These are phyloP conservation scores for Neofusicoccum sp. DNA, from an alignment of 2,329 filamentous ascomycete species.

Conservation along the genomic window DNA sequence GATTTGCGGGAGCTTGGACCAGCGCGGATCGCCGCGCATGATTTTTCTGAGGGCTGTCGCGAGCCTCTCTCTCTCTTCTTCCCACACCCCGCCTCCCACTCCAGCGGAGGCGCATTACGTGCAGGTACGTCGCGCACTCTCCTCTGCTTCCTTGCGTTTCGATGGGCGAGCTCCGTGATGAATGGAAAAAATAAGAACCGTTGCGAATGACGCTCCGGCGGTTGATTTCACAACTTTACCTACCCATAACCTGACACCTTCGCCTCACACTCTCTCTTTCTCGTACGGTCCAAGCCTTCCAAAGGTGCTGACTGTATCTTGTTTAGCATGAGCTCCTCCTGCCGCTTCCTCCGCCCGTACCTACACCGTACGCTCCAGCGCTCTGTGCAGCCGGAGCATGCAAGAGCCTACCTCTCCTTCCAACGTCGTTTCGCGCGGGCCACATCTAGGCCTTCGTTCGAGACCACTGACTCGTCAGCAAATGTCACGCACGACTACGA, in stretches of 20 bases:
- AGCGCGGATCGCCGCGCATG: background rate
- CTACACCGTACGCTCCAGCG: constrained; percentile 42
- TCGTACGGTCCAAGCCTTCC: constrained; percentile 4
- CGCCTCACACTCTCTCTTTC: background rate
- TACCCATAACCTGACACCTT: constrained; percentile 28
- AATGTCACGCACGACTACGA: constrained; percentile 38
- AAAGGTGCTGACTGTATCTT: constrained; percentile 43
- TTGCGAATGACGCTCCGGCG: constrained; percentile 62
- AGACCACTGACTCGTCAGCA: too few species aligned
- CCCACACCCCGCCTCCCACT: constrained; percentile 6
- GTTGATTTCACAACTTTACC: constrained; percentile 47
- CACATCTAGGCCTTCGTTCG: constrained; percentile 19
- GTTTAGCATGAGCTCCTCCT: constrained; percentile 47
- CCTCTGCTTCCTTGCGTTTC: background rate
- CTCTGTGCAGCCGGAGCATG: constrained; percentile 23
- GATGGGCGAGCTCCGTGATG: constrained; percentile 20
- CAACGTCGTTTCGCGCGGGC: constrained; percentile 32
- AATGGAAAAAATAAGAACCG: constrained; percentile 55
- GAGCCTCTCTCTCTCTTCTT: background rate
- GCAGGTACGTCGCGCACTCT: constrained; percentile 14
- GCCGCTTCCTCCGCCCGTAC: constrained; percentile 58
- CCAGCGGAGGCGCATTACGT: background rate
- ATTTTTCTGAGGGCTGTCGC: background rate
- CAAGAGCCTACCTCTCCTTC: constrained; percentile 48
- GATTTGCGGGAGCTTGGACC: constrained; percentile 11